Evolutionary conservation across 768 basidiomycete species (phyloP), one percentile per base, ranked within the genome.

Genomic region (Pisolithus albus): DNA sequence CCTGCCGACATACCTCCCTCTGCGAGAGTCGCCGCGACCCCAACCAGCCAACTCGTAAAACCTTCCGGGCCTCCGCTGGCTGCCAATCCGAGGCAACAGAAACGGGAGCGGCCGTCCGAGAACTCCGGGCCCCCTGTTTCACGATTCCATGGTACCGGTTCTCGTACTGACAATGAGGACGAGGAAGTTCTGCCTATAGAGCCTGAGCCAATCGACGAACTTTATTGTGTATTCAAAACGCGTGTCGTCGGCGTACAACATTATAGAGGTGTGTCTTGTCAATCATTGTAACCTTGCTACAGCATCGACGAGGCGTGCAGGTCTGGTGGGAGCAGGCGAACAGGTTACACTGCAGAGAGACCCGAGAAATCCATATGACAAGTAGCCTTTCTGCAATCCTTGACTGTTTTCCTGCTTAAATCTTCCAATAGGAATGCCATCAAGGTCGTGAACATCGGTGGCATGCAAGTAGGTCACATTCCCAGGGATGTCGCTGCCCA

Each of bases 181-280:
- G 69, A 72, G 1, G 77, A 80, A 36, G 70, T 75, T 11, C 70
- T 64, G 41, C 52, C 59, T 4, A 51, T 56, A 0, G 79, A 76
- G 47, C 72, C 78, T 39, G 83, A 86, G 36, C 53, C 56, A 6
- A 63, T 54, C 16, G 88, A 92, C 52, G 89, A 92, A 64, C 64
- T 89, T 19, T 89, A 86, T 61, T 77, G 81, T 40, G 72, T 68
- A 13, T 47, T 83, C 60, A 64, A 65, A 3, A 77, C 84, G 0
- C 82, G 77, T 44, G 79, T 91, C 9, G 92, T 93, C 0, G 92
- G 92, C 0, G 72, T 93, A 13, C 88, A 90, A 61, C 91, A 93
- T 60, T 93, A 93, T 61, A 72, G 72, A 62, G 86, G 86, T 80
- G 32, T 1, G 65, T 56, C 4, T 18, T 32, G 2, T 46, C 47